Percentiles rank a stretch among this genome's conserved stretches.
These are phyloP conservation scores for Sporisorium iseilematis-ciliati DNA, from an alignment of 1,284 basidiomycete genomes.

Conservation along the genomic window DNA sequence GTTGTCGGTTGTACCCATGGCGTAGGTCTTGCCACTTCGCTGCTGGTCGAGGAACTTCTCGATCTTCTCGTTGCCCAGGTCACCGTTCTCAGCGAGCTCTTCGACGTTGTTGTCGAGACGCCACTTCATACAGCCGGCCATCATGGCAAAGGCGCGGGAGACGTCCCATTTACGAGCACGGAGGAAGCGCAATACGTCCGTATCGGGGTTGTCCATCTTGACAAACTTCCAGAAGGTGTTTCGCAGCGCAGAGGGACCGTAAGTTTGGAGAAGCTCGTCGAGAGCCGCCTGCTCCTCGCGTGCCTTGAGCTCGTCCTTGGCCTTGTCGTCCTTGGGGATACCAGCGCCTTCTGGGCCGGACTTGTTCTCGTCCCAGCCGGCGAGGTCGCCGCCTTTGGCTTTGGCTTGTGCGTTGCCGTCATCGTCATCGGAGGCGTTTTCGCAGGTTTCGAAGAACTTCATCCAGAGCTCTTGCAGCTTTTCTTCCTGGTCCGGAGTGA, in stretches of 20 bases:
- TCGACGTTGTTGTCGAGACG: constrained; percentile 68
- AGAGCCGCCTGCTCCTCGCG: constrained; percentile 69
- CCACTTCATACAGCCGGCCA: constrained; percentile 67
- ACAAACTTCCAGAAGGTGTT: constrained; percentile 69
- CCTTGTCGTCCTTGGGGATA: constrained; percentile 66
- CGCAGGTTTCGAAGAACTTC: constrained; percentile 56
- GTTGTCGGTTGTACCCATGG: constrained; percentile 66
- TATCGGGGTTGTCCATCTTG: constrained; percentile 65
- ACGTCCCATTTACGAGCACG: constrained; percentile 70
- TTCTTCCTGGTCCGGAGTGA: constrained; percentile 64
- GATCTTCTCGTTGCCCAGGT: constrained; percentile 66
- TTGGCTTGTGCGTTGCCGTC: constrained; percentile 18
- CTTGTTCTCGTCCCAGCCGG: constrained; percentile 50
- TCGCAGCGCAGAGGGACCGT: constrained; percentile 68
- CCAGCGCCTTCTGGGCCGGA: constrained; percentile 51
- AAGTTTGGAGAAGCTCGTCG: constrained; percentile 67
- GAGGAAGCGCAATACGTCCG: constrained; percentile 69
- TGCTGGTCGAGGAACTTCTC: constrained; percentile 70
- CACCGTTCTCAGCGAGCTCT: constrained; percentile 68
- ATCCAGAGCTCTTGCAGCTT: constrained; percentile 68
- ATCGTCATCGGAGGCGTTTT: constrained; percentile 48
- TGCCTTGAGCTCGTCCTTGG: constrained; percentile 66
- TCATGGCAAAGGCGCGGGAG: constrained; percentile 70
- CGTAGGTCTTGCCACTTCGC: constrained; percentile 68
- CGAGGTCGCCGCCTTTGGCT: constrained; percentile 32